Percentiles rank a stretch among this genome's conserved stretches.
Evolutionary conservation across 805 yeast species (phyloP).

Genomic region (Candida bentonensis): DNA sequence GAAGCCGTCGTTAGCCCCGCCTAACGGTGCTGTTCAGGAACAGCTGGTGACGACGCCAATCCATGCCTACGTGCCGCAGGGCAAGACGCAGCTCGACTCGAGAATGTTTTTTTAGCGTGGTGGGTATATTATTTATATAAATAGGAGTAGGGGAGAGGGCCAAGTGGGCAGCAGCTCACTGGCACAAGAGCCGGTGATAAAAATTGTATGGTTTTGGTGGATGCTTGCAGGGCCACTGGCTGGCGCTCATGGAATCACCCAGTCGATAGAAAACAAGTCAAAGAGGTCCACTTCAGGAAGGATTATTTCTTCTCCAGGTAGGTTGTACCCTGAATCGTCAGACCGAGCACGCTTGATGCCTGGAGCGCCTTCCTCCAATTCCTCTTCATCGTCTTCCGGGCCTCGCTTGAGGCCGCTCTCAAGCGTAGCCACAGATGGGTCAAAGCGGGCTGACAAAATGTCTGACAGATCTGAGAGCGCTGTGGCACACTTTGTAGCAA

Average conservation of each 20-base stretch:
- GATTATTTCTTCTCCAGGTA: too few relatives aligned
- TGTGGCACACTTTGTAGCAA: slow-evolving; percentile 1
- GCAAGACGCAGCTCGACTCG: background rate
- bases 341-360: too few relatives aligned
- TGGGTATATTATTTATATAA: too few relatives aligned
- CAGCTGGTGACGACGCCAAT: too few relatives aligned
- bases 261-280: slow-evolving; percentile 1
- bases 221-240: too few relatives aligned
- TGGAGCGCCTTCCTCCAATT: too few relatives aligned
- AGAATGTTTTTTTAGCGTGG: background rate
- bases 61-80: background rate
- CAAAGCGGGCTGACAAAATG: background rate
- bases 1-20: background rate
- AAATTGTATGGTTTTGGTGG: too few relatives aligned
- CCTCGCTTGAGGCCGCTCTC: background rate
- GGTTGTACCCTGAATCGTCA: too few relatives aligned
- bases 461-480: background rate
- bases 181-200: too few relatives aligned
- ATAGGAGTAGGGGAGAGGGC: too few relatives aligned
- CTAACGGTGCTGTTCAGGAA: background rate
- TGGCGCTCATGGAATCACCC: background rate
- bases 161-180: too few relatives aligned
- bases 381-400: background rate
- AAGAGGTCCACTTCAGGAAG: background rate
- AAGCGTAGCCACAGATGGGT: background rate